phyloP scores from a whole-genome alignment of 2,329 filamentous ascomycete genomes.

The Colletotrichum sp. region DNA sequence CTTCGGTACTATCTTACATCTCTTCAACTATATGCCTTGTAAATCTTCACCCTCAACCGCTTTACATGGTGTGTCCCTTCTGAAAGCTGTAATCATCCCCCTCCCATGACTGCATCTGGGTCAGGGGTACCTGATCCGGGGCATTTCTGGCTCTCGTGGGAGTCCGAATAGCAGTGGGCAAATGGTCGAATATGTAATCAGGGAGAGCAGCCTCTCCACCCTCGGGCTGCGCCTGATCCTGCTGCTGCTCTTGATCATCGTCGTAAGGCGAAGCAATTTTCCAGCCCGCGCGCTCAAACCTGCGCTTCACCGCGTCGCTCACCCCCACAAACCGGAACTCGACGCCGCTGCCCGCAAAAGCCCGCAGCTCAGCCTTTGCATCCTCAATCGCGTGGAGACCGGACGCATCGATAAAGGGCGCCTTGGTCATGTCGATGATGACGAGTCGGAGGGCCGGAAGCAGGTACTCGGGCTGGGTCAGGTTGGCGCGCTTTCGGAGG shows the following conservation, averaged over 20 bases:
- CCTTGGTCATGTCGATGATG: neutral
- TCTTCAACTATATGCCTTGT: neutral
- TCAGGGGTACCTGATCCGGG: neutral
- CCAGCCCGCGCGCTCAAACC: neutral
- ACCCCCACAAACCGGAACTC: neutral
- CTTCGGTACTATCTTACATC: neutral
- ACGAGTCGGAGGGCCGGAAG: neutral
- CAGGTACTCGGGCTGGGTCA: neutral
- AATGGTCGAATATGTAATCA: neutral
- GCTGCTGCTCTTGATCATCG: neutral
- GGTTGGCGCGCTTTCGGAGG: neutral
- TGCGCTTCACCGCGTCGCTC: neutral
- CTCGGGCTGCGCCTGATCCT: neutral
- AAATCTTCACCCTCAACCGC: accelerated
- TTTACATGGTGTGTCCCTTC: neutral
- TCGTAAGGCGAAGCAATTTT: neutral
- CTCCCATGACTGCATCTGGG: neutral
- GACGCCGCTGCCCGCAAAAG: neutral
- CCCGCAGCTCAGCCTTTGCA: neutral
- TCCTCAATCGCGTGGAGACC: neutral
- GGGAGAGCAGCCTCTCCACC: neutral
- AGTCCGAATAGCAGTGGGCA: neutral
- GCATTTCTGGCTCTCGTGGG: neutral
- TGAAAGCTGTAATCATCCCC: neutral
- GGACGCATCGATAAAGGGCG: neutral